Evolutionary conservation across 2,329 filamentous ascomycete genomes (phyloP).

Genomic region (Pyrenophora seminiperda): DNA sequence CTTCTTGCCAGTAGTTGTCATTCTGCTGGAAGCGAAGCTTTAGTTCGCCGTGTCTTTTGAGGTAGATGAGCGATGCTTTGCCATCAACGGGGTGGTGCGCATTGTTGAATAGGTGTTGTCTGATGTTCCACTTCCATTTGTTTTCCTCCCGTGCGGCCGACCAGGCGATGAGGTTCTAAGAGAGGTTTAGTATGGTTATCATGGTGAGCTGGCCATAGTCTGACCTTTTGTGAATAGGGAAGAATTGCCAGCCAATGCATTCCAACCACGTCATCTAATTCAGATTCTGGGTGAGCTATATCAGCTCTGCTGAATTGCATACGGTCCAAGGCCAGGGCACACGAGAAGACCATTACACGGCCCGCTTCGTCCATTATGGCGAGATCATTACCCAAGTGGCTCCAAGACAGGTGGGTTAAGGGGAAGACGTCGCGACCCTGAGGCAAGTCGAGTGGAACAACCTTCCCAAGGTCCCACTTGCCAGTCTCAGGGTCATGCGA

Average conservation of each 20-base stretch:
- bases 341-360: conserved; percentile 74
- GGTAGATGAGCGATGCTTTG: conserved; percentile 75
- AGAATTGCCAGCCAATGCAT: conserved; percentile 75
- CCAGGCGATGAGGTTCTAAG: conserved; percentile 45
- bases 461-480: conserved; percentile 75
- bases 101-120: conserved; percentile 67
- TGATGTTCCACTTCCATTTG: conserved; percentile 72
- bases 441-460: conserved; percentile 68
- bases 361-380: conserved; percentile 82
- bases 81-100: conserved; percentile 73
- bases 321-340: conserved; percentile 74
- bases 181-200: conserved; percentile 6
- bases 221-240: conserved; percentile 49
- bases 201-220: background rate
- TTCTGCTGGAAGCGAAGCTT: conserved; percentile 79
- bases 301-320: conserved; percentile 67
- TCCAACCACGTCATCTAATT: conserved; percentile 78
- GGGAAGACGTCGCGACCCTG: conserved; percentile 67
- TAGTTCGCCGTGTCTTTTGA: conserved; percentile 75
- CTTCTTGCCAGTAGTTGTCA: conserved; percentile 73
- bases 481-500: conserved; percentile 71
- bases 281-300: conserved; percentile 71
- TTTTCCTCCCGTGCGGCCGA: conserved; percentile 48
- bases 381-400: conserved; percentile 75
- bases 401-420: conserved; percentile 84